Evolutionary conservation across 208 protist species (phyloP).

Genomic region (Leishmania major): DNA sequence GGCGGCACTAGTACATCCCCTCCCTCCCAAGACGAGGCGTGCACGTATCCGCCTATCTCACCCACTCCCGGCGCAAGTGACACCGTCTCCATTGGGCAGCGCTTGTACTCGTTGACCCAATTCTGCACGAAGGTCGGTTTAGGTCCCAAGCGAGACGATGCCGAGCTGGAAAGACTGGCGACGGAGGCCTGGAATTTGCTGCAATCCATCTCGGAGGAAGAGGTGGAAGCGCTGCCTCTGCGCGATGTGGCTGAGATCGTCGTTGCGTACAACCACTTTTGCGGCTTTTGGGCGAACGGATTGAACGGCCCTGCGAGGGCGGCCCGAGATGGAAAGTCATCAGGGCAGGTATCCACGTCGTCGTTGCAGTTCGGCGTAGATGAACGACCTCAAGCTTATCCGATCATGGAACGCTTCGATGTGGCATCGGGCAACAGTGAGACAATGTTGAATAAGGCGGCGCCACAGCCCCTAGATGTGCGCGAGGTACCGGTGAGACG

Average conservation of each 20-base stretch:
- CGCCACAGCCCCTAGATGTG: background rate
- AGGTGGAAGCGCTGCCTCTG: constrained; percentile 34
- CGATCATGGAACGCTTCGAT: constrained; percentile 15
- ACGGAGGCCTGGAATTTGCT: constrained; percentile 62
- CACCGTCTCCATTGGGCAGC: constrained; percentile 8
- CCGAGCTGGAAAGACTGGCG: constrained; percentile 21
- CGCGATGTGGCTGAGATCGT: constrained; percentile 61
- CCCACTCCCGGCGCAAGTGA: background rate
- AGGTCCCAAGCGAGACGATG: background rate
- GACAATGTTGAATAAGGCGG: background rate
- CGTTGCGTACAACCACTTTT: constrained; percentile 66
- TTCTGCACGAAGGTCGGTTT: constrained; percentile 10
- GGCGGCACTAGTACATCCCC: background rate
- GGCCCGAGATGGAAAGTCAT: background rate
- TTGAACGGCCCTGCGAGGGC: constrained; percentile 48
- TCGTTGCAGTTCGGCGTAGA: background rate
- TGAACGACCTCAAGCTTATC: constrained; percentile 10
- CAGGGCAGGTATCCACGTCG: background rate
- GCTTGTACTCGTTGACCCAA: constrained; percentile 28
- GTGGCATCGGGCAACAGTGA: background rate
- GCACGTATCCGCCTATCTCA: background rate
- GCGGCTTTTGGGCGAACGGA: constrained; percentile 52
- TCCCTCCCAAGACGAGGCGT: background rate
- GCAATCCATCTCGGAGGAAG: constrained; percentile 40
- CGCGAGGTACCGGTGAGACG: constrained; percentile 37